These are phyloP conservation scores for Podaxis rugospora DNA, from an alignment of 768 basidiomycete species.

Conservation along the genomic window DNA sequence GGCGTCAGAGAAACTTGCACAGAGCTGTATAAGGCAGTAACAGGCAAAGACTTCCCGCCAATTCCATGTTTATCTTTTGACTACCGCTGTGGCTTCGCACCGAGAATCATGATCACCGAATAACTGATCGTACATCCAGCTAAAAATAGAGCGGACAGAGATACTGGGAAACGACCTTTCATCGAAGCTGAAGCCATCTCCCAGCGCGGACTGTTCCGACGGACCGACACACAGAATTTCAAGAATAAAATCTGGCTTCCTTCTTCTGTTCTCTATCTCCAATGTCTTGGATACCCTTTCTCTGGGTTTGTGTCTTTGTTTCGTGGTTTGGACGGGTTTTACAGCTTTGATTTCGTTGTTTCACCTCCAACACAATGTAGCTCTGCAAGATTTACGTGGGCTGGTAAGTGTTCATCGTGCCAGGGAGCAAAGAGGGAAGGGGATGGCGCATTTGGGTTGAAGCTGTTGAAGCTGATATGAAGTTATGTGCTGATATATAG, in stretches of 20 bases:
- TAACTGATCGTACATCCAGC: no score
- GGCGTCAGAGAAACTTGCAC: no score
- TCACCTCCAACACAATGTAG: slow-evolving; percentile 22
- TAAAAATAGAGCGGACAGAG: no score
- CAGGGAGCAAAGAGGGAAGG: neutral
- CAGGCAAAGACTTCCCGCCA: no score
- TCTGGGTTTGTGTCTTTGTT: slow-evolving; percentile 2
- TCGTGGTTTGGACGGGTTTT: neutral
- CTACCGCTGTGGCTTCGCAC: no score
- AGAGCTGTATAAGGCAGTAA: no score
- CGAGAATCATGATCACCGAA: no score
- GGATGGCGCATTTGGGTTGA: neutral
- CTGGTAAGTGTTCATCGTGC: slow-evolving; percentile 14
- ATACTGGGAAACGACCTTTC: no score
- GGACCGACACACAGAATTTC: neutral
- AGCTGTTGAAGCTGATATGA: neutral
- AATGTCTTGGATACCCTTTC: slow-evolving; percentile 10
- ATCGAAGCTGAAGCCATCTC: no score
- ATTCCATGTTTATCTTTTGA: no score
- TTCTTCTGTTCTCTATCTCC: neutral
- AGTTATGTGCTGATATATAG: slow-evolving; percentile 8
- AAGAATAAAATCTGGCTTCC: neutral
- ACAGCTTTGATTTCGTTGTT: slow-evolving; percentile 19
- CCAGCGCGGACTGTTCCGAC: neutral
- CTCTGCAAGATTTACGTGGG: slow-evolving; percentile 20